These are phyloP conservation scores for Handroanthus guayacan DNA, from an alignment of 257 asterid species.

Conservation along the genomic window DNA sequence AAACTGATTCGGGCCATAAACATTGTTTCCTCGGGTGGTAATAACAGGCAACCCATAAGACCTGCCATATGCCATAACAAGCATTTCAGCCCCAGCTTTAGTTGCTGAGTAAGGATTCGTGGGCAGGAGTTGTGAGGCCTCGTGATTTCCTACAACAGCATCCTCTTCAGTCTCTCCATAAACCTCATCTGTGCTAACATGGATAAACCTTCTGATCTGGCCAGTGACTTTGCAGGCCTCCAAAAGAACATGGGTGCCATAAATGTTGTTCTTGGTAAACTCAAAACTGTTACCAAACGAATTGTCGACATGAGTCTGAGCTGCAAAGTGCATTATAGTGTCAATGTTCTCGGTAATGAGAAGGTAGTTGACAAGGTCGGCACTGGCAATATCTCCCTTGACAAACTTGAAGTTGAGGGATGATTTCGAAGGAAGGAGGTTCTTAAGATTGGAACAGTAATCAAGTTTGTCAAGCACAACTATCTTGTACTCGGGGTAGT, in stretches of 20 bases:
- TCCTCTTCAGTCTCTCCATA: constrained; percentile 99
- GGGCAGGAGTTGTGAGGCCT: constrained; percentile 96
- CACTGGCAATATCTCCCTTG: constrained; percentile 93
- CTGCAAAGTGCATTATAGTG: constrained; percentile 99
- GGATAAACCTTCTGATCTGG: constrained; percentile 92
- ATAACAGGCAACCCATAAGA: constrained; percentile 93
- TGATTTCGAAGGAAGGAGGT: constrained; percentile 76
- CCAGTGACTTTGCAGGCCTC: constrained; percentile 99
- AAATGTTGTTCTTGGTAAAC: constrained; percentile 95
- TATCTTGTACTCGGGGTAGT: constrained; percentile 89
- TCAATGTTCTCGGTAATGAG: constrained; percentile 92
- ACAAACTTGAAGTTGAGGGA: constrained; percentile 90
- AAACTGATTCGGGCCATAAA: constrained; percentile 93
- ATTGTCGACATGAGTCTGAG: constrained; percentile 96
- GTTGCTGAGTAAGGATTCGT: constrained; percentile 98
- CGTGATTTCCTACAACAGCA: constrained; percentile 95
- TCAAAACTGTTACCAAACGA: constrained; percentile 96
- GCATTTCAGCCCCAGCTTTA: constrained; percentile 99
- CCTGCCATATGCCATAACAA: constrained; percentile 97
- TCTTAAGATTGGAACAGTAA: constrained; percentile 89
- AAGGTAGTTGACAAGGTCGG: constrained; percentile 95
- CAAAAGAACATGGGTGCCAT: constrained; percentile 94
- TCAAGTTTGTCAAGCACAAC: constrained; percentile 97
- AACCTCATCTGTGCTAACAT: constrained; percentile 99
- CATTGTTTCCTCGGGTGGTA: constrained; percentile 91